Base-by-base conservation (phyloP, 73 alveolate species). In the Paramecium sonneborni region DNA sequence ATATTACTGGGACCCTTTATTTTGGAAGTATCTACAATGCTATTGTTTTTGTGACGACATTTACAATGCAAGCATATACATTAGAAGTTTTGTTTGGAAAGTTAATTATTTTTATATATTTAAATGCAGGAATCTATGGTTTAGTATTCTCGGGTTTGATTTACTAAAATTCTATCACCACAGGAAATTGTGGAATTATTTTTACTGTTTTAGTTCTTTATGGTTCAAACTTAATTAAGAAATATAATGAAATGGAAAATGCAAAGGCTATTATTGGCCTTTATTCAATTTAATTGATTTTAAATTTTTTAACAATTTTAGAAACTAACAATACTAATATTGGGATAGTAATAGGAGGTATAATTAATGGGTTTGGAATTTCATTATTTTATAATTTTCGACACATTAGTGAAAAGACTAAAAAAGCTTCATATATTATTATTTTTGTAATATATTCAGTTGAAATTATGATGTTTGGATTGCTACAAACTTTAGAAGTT, bases 1-100 rank as follows among this genome's bases (percentile, higher is more conserved):
- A 62, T 12, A 30, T 62, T 26, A 62, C 44, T 26, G 84, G 84
- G 39, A 30, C 84, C 21, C 14, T 62, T 5, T 62, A 62, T 62
- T 62, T 62, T 62, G 84, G 84, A 4, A 62, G 84, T 26, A 62
- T 62, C 9, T 62, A 62, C 84, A 62, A 62, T 62, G 84, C 84
- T 26, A 32, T 62, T 21, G 24, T 62, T 62, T 26, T 62, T 30
- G 44, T 62, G 7, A 32, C 39, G 6, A 62, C 84, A 30, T 62
- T 62, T 12, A 26, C 44, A 30, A 62, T 62, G 84, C 2, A 21
- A 62, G 44, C 48, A 14, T 62, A 62, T 32, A 62, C 84, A 6
- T 30, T 62, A 62, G 84, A 62, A 26, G 10, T 11, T 10, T 6
- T 30, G 24, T 62, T 62, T 2, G 44, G 48, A 30, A 62, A 62